Evolutionary conservation across 75 land plant genomes (phyloP).

Genomic region (Ceratopteris richardii): DNA sequence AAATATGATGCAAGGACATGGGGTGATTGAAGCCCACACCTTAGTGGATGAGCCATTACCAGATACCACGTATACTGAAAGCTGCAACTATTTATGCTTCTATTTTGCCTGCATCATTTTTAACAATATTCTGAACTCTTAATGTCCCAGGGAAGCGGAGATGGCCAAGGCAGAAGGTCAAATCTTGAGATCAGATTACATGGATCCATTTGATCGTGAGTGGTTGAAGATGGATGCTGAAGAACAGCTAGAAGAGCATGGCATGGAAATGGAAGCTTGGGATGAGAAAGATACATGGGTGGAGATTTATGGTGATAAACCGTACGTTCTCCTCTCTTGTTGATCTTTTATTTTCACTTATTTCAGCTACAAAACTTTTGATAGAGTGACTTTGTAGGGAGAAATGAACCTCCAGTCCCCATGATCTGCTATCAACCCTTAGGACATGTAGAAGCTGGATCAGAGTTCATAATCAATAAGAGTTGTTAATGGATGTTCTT

Average conservation of each 20-base stretch:
- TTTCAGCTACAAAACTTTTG: too few relatives aligned
- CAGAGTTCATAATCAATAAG: too few relatives aligned
- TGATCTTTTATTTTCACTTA: background rate
- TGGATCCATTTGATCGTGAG: constrained; percentile 69
- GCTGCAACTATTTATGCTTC: too few relatives aligned
- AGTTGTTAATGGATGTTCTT: too few relatives aligned
- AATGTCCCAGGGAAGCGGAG: too few relatives aligned
- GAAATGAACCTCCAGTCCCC: too few relatives aligned
- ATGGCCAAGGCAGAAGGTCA: constrained; percentile 68
- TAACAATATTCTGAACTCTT: too few relatives aligned
- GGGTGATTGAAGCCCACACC: constrained; percentile 77
- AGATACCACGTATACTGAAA: constrained; percentile 62
- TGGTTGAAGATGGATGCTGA: constrained; percentile 91
- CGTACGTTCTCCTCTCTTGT: constrained; percentile 44
- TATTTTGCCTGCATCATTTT: too few relatives aligned
- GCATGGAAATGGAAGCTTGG: constrained; percentile 23
- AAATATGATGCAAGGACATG: constrained; percentile 88
- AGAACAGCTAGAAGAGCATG: constrained; percentile 32
- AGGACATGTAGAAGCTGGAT: too few relatives aligned
- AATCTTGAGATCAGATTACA: constrained; percentile 61
- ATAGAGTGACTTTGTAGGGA: too few relatives aligned
- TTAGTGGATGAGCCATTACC: constrained; percentile 70
- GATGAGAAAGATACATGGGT: constrained; percentile 67
- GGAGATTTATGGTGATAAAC: constrained; percentile 51
- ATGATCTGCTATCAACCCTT: too few relatives aligned